phyloP scores from a whole-genome alignment of 2,329 filamentous ascomycete species.

The Sordariomycetes sp. region DNA sequence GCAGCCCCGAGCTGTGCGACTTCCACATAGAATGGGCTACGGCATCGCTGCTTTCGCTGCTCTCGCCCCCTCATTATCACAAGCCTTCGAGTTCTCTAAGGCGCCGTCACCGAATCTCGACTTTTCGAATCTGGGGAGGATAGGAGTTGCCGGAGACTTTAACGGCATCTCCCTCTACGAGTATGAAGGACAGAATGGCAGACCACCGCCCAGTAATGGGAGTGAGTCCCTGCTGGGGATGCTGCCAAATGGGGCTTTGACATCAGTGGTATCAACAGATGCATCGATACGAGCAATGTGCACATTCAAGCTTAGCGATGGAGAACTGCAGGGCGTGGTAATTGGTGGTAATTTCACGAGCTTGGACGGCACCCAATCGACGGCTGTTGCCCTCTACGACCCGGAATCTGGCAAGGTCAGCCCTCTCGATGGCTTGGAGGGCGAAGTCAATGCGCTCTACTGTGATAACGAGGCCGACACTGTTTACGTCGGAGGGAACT shows the following conservation, averaged over 20 bases:
- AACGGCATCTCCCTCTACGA: constrained; percentile 84
- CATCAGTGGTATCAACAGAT: constrained; percentile 66
- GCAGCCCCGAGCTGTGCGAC: constrained; percentile 1
- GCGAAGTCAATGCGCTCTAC: constrained; percentile 70
- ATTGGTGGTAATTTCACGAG: constrained; percentile 95
- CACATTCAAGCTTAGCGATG: constrained; percentile 58
- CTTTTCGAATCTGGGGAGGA: constrained; percentile 66
- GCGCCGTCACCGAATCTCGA: constrained; percentile 67
- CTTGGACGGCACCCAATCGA: constrained; percentile 65
- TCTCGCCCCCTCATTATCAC: constrained; percentile 20
- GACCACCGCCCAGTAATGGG: constrained; percentile 60
- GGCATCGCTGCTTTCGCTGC: constrained; percentile 1
- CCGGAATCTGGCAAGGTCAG: constrained; percentile 60
- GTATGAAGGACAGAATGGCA: constrained; percentile 70
- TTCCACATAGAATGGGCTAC: neutral
- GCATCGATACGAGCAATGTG: constrained; percentile 87
- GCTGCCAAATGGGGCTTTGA: constrained; percentile 78
- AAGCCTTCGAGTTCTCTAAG: constrained; percentile 49
- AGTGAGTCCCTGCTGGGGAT: constrained; percentile 72
- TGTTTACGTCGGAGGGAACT: constrained; percentile 89
- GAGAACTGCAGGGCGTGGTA: constrained; percentile 63
- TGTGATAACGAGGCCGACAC: constrained; percentile 70
- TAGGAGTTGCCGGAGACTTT: constrained; percentile 84
- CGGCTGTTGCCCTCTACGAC: constrained; percentile 74
- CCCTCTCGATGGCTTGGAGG: constrained; percentile 71